Conservation (phyloP, 495 filamentous ascomycete genomes). For the Daldinia caldariorum region DNA sequence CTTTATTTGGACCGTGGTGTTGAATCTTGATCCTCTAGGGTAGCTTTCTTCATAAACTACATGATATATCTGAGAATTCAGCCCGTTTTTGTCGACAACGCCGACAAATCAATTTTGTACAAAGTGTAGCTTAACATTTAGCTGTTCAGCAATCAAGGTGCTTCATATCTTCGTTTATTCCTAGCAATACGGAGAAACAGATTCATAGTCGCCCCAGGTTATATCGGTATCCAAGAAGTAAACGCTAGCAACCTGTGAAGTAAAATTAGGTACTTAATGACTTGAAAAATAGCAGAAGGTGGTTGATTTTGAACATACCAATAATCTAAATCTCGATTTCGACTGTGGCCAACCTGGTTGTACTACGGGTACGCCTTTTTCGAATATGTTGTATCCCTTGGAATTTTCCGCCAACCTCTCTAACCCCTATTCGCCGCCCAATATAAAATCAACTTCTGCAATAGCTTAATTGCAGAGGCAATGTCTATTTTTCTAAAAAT, state of each 20-base stretch:
- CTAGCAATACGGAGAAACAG: neutral
- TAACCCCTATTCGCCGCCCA: neutral
- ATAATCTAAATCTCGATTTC: neutral
- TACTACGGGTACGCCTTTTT: slow-evolving; percentile 12
- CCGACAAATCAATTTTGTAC: too few relatives aligned
- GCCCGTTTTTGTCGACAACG: neutral
- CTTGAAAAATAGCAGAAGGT: neutral
- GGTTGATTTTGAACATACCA: neutral
- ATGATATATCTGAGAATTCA: neutral
- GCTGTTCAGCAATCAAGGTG: neutral
- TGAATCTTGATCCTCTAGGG: neutral
- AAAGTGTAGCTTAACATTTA: too few relatives aligned
- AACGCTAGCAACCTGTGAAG: neutral
- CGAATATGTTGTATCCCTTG: slow-evolving; percentile 21
- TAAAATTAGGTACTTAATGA: neutral
- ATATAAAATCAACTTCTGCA: neutral
- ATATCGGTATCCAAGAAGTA: neutral
- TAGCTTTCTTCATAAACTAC: neutral
- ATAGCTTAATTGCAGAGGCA: neutral
- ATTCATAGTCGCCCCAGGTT: neutral
- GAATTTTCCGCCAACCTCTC: neutral
- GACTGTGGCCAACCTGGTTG: neutral
- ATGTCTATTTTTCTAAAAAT: too few relatives aligned
- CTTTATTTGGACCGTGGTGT: neutral
- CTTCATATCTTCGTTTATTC: neutral